Evolutionary conservation across 1,284 basidiomycete species (phyloP).

Genomic region (Uromyces viciae-fabae): DNA sequence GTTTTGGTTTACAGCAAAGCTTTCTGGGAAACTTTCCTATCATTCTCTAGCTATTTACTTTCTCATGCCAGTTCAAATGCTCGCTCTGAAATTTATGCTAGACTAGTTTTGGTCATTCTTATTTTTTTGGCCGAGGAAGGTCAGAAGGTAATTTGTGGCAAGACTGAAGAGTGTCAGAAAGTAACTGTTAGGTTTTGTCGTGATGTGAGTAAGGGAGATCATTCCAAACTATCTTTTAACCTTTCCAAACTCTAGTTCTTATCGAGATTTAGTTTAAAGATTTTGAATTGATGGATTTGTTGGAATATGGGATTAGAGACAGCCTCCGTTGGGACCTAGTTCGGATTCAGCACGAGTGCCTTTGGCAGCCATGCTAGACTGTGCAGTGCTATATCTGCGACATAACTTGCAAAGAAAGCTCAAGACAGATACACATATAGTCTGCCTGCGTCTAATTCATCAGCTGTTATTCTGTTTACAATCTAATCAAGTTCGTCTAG

Average conservation of each 20-base stretch:
- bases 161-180: background rate
- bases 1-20: slow-evolving; percentile 45
- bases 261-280: no score
- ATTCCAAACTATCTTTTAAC: no score
- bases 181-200: slow-evolving; percentile 49
- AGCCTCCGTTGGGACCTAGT: slow-evolving; percentile 24
- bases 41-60: slow-evolving; percentile 51
- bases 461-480: slow-evolving; percentile 33
- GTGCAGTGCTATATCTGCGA: slow-evolving; percentile 48
- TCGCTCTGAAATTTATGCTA: slow-evolving; percentile 48
- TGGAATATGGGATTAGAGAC: slow-evolving; percentile 13
- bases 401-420: slow-evolving; percentile 48
- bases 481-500: slow-evolving; percentile 6
- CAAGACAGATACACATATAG: slow-evolving; percentile 48
- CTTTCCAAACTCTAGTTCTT: no score
- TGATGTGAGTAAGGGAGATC: slow-evolving; percentile 47
- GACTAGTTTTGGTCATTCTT: slow-evolving; percentile 48
- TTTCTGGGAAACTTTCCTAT: slow-evolving; percentile 49
- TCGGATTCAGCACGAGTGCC: slow-evolving; percentile 35
- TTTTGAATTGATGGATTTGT: no score
- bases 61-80: slow-evolving; percentile 50
- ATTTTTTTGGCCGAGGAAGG: slow-evolving; percentile 51
- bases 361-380: slow-evolving; percentile 49
- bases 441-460: slow-evolving; percentile 29
- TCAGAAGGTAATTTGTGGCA: slow-evolving; percentile 47